Evolutionary conservation across 2,329 filamentous ascomycete species (phyloP).

Genomic region (Triangularia verruculosa): DNA sequence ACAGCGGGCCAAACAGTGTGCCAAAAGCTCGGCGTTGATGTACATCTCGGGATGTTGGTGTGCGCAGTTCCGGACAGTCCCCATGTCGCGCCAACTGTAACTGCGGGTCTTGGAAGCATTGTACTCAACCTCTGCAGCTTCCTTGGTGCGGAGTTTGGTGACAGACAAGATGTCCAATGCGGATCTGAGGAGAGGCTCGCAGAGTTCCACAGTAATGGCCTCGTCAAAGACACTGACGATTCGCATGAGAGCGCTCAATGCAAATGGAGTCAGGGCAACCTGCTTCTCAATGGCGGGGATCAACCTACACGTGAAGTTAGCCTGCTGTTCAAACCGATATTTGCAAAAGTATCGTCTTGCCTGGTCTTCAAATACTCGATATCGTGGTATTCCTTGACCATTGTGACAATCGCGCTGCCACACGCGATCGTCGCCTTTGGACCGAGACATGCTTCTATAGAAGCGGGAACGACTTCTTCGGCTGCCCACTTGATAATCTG

Average conservation of each 20-base stretch:
- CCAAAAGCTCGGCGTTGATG: conserved; percentile 2
- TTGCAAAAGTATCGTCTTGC: background rate
- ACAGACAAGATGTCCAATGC: background rate
- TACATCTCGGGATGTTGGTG: background rate
- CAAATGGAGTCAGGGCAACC: conserved; percentile 6
- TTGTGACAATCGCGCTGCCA: conserved; percentile 8
- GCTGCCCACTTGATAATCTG: conserved; percentile 1
- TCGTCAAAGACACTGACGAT: background rate
- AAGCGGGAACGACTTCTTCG: conserved; percentile 8
- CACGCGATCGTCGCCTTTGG: background rate
- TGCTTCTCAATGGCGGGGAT: conserved; percentile 6
- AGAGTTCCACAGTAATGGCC: background rate
- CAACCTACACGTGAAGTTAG: conserved; percentile 2
- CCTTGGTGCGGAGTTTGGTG: background rate
- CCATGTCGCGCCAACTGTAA: background rate
- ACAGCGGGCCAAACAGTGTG: conserved; percentile 3
- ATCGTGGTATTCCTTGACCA: conserved; percentile 8
- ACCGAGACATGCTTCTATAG: background rate
- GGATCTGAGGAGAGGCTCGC: conserved; percentile 5
- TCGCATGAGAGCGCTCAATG: background rate
- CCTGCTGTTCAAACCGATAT: background rate
- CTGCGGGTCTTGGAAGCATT: background rate
- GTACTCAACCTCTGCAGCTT: background rate
- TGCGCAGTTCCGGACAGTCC: background rate
- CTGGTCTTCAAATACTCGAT: conserved; percentile 6